phyloP scores from a whole-genome alignment of 2,329 filamentous ascomycete genomes.

The Beauveria caledonica region DNA sequence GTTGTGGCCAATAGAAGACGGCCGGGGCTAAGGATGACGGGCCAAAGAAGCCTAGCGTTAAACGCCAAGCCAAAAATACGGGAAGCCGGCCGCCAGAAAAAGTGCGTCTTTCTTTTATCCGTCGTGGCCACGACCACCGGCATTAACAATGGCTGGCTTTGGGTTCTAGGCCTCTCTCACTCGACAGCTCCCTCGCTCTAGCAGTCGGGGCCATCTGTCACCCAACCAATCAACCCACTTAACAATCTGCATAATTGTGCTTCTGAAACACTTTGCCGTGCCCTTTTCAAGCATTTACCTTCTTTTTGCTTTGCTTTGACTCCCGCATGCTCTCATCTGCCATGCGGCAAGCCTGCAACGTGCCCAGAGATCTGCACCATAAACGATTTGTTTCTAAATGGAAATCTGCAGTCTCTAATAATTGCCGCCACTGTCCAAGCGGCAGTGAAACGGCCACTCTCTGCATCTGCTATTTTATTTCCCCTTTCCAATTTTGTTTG shows the following conservation, averaged over 20 bases:
- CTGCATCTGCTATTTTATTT: neutral
- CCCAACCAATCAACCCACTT: no score
- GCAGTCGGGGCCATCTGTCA: no score
- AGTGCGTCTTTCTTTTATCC: no score
- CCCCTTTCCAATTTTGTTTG: no score
- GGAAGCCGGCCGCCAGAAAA: neutral
- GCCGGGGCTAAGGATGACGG: neutral
- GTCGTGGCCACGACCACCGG: no score
- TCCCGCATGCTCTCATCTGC: neutral
- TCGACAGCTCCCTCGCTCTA: no score
- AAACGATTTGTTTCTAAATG: neutral
- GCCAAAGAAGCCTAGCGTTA: conserved; percentile 2
- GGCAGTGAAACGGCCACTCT: neutral
- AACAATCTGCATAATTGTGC: neutral
- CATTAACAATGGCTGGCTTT: no score
- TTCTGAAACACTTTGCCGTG: neutral
- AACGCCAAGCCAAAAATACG: conserved; percentile 5
- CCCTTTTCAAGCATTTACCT: neutral
- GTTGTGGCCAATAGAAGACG: neutral
- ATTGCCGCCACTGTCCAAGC: neutral
- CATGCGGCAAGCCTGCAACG: neutral
- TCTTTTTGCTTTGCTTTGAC: neutral
- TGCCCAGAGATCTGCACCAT: neutral
- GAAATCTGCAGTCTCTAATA: neutral
- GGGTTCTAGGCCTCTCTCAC: no score